Conservation (phyloP, 345 rosid species). For the Citrus cavaleriei region DNA sequence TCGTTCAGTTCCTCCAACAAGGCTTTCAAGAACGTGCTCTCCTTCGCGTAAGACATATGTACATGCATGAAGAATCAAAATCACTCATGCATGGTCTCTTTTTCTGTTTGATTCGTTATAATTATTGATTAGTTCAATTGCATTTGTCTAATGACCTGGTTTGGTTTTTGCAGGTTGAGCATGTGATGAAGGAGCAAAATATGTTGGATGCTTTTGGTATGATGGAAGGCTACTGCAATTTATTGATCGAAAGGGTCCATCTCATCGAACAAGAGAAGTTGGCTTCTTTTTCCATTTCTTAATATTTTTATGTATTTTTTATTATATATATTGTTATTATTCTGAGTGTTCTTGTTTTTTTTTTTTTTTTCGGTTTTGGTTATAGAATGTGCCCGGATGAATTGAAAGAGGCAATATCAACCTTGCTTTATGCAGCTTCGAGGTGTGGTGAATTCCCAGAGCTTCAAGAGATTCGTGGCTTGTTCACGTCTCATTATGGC, state of each 20-base stretch:
- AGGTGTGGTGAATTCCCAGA: slow-evolving; percentile 94
- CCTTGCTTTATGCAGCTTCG: slow-evolving; percentile 68
- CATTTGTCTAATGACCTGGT: not conserved
- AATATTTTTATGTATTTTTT: not conserved
- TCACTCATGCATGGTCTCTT: too few relatives aligned
- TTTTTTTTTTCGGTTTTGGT: not conserved
- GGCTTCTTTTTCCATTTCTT: not conserved
- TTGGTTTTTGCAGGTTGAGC: slow-evolving; percentile 46
- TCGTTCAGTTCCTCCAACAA: slow-evolving; percentile 68
- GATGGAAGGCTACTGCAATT: slow-evolving; percentile 63
- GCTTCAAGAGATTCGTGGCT: slow-evolving; percentile 72
- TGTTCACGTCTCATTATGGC: slow-evolving; percentile 64
- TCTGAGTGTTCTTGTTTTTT: not conserved
- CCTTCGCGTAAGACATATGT: slow-evolving; percentile 40
- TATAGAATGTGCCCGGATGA: slow-evolving; percentile 76
- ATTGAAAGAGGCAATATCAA: slow-evolving; percentile 66
- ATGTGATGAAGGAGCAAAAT: slow-evolving; percentile 64
- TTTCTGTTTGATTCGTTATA: too few relatives aligned
- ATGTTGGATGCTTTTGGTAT: slow-evolving; percentile 59
- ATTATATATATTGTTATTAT: not conserved
- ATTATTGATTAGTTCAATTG: not conserved
- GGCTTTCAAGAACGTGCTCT: slow-evolving; percentile 72
- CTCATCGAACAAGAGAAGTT: slow-evolving; percentile 60
- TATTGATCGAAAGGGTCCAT: slow-evolving; percentile 56
- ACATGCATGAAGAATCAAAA: too few relatives aligned